These are phyloP conservation scores for Cymodocea nodosa DNA, from an alignment of 116 monocot genomes.

Conservation along the genomic window DNA sequence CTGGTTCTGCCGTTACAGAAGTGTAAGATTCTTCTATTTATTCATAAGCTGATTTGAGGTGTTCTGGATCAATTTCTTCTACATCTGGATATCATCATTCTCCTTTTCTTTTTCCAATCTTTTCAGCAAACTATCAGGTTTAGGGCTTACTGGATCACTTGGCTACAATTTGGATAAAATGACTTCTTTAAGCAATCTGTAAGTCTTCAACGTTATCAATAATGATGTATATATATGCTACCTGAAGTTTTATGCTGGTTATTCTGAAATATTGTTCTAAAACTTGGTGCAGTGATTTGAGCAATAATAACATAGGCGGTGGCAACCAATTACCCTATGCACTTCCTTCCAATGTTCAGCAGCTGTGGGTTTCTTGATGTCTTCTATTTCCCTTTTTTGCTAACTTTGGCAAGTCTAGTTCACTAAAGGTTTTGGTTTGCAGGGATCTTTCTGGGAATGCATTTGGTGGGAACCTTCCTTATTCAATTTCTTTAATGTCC, in stretches of 20 bases:
- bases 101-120: background rate
- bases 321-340: conserved; percentile 55
- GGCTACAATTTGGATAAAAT: conserved; percentile 50
- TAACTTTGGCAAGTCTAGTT: background rate
- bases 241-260: background rate
- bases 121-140: conserved; percentile 56
- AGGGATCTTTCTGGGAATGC: conserved; percentile 68
- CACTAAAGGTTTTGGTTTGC: conserved; percentile 9
- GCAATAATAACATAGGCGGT: conserved; percentile 81
- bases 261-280: conserved; percentile 6
- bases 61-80: background rate
- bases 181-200: conserved; percentile 63
- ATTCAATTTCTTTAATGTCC: conserved; percentile 69
- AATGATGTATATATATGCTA: background rate
- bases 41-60: background rate
- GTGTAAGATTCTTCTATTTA: conserved; percentile 30
- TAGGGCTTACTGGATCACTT: conserved; percentile 65
- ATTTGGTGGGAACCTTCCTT: conserved; percentile 56
- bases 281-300: conserved; percentile 64
- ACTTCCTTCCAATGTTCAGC: conserved; percentile 68
- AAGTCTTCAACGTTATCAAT: conserved; percentile 6
- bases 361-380: conserved; percentile 42
- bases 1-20: conserved; percentile 56
- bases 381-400: background rate
- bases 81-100: background rate